These are phyloP conservation scores for Paecilomyces variotii DNA, from an alignment of 2,329 filamentous ascomycete species.

Conservation along the genomic window DNA sequence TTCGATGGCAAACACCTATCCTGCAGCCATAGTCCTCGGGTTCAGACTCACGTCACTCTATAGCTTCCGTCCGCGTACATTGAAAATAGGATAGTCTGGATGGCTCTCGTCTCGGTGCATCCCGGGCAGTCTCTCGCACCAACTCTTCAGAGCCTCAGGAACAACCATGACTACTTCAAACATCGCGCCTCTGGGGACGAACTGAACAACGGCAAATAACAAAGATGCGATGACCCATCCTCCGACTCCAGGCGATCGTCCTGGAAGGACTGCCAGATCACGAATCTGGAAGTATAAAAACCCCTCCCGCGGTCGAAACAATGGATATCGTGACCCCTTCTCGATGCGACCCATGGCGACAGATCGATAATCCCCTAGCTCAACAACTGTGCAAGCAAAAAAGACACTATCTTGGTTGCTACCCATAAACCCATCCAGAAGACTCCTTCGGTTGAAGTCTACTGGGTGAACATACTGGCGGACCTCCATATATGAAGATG, in stretches of 20 bases:
- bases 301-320: neutral
- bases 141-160: neutral
- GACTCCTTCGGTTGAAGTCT: neutral
- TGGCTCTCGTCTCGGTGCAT: neutral
- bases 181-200: neutral
- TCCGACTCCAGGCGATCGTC: neutral
- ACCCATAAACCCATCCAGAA: neutral
- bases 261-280: neutral
- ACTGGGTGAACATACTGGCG: neutral
- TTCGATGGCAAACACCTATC: neutral
- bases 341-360: neutral
- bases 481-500: neutral
- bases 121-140: neutral
- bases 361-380: neutral
- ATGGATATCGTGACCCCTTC: neutral
- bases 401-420: neutral
- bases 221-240: neutral
- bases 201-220: neutral
- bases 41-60: neutral
- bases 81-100: neutral
- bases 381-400: neutral
- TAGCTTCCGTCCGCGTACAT: neutral
- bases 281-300: neutral
- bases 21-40: neutral
- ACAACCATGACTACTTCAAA: neutral